Base-by-base conservation (phyloP, 116 monocot genomes). In the Dioscorea cayenensis region DNA sequence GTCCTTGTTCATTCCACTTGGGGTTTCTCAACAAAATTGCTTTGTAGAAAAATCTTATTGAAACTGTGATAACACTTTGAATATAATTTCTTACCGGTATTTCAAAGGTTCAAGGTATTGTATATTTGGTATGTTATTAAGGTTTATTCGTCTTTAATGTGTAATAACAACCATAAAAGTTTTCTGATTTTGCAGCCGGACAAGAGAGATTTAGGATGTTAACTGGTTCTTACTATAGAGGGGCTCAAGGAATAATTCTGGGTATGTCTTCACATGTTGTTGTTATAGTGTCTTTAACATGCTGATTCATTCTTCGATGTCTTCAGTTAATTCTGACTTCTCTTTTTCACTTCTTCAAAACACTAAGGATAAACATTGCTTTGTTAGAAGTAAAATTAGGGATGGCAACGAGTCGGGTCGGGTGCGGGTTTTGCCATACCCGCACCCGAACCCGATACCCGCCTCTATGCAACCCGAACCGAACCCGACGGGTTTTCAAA, bases 121-220 rank as follows among this genome's bases (percentile, higher is more conserved):
- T n/a, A 43, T 11, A 43, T 43, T 43, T 6, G 43, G 10, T 11
- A 43, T 11, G 10, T 8, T 43, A 11, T 43, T 43, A 8, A 43
- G 43, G 10, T 43, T 43, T 43, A 6, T 43, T 43, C 7, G 43
- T 43, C 9, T 43, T 8, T 11, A 43, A 43, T 55, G 52, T 55
- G 5, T 55, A 3, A 29, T 55, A 55, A 2, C 3, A 55, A 14
- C 19, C 52, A 55, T 55, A 14, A 55, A 14, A 43, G 10, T 55
- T 14, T 55, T 55, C 19, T 55, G 52, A 64, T 35, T 36, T 55
- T 78, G 72, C 87, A 87, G 87, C 87, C 74, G 87, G 87, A 49
- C 87, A 87, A 72, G 87, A 87, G 76, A 87, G 84, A 48, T 87
- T 84, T 65, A 84, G 84, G 65, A 81, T 81, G 21, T 19, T 87